Evolutionary conservation across 2,329 filamentous ascomycete genomes (phyloP), one percentile per base, ranked within the genome.

Genomic region (Lasiodiplodia sp.): DNA sequence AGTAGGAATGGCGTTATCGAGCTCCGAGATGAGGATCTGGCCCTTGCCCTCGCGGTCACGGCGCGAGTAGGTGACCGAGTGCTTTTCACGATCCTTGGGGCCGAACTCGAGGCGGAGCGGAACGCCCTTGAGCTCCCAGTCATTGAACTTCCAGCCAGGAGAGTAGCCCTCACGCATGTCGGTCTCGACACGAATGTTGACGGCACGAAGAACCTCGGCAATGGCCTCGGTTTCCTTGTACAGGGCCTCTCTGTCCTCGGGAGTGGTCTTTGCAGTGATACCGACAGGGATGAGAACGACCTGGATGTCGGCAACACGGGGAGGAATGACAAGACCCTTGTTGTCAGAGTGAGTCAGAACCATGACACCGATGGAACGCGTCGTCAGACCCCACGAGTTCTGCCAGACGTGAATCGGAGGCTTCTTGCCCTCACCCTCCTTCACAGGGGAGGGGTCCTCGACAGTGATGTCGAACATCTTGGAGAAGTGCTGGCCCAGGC

Each of bases 401-500:
- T 99, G 96, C 94, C 95, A 98, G 68, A 98, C 94, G 77, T 95
- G 85, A 68, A 97, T 84, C 38, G 67, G 67, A 14, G 67, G 67
- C 76, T 93, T 90, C 73, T 90, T 87, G 72, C 92, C 92, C 80
- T 96, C 89, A 60, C 87, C 90, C 57, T 86, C 84, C 76, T 90
- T 90, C 63, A 86, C 87, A 3, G 68, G 62, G 70, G 86, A 85
- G 28, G 96, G 96, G 77, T 99, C 94, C 81, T 99, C 95, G 37
- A 99, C 93, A 0, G 92, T 97, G 79, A 99, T 98, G 80, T 96
- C 92, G 79, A 98, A 99, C 94, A 99, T 99, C 83, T 96, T 97
- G 80, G 91, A 94, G 83, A 99, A 99, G 84, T 99, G 97, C 83
- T 99, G 96, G 66, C 96, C 96, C 10, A 99, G 87, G 72, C 90